Conservation (phyloP, 2,329 filamentous ascomycete species). For the Aspergillus glaucus region DNA sequence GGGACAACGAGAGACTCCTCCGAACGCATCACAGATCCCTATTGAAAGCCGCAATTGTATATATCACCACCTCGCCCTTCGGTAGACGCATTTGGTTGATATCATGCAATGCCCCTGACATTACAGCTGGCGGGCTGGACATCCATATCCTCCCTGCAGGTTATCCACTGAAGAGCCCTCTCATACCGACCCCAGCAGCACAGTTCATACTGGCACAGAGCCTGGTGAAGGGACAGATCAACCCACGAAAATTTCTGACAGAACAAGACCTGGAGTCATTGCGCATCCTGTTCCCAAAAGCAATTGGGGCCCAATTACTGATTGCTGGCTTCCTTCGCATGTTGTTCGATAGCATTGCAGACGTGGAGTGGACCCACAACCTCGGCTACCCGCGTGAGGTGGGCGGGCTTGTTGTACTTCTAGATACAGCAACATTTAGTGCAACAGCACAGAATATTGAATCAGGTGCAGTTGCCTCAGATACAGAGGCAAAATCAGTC, state of each 20-base stretch:
- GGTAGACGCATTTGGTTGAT: background rate
- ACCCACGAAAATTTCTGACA: constrained; percentile 10
- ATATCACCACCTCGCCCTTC: background rate
- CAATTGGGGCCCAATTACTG: constrained; percentile 10
- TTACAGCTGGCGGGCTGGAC: background rate
- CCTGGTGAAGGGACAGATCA: background rate
- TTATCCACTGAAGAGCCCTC: no score
- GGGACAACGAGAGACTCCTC: background rate
- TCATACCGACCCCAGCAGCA: no score
- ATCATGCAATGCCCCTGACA: background rate
- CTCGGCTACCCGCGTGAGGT: no score
- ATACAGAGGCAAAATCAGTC: no score
- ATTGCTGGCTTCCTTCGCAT: constrained; percentile 12
- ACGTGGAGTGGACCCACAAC: constrained; percentile 4
- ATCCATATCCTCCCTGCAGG: background rate
- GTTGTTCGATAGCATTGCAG: constrained; percentile 7
- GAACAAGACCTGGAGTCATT: constrained; percentile 6
- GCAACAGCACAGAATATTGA: no score
- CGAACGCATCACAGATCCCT: background rate
- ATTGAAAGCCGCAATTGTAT: background rate
- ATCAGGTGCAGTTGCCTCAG: no score
- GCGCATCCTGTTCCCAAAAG: constrained; percentile 11
- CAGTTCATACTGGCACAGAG: no score
- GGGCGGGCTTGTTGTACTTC: no score
- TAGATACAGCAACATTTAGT: no score